Evolutionary conservation across 139 green algal genomes (phyloP).

Genomic region (Chlorella ohadii): DNA sequence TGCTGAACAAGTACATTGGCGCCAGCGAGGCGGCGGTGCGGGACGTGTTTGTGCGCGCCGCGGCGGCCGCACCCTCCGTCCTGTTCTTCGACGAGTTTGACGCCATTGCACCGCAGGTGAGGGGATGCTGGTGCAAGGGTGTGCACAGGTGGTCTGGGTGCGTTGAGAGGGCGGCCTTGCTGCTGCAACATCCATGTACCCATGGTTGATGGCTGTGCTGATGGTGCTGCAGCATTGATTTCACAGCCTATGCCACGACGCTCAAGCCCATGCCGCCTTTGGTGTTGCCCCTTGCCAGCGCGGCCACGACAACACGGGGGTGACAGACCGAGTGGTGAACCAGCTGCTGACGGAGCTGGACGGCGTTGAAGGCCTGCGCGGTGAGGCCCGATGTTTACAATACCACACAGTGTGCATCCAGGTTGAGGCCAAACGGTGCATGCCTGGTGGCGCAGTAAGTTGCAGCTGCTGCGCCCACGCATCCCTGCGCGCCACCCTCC

Average conservation of each 20-base stretch:
- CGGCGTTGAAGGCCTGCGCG: slow-evolving; percentile 90
- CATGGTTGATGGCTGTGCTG: no score
- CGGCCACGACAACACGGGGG: slow-evolving; percentile 94
- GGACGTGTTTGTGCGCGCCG: slow-evolving; percentile 89
- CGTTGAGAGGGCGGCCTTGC: no score
- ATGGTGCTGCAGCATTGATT: no score
- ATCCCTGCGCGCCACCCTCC: not conserved
- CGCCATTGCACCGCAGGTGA: slow-evolving; percentile 84
- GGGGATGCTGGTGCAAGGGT: not conserved
- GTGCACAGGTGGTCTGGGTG: no score
- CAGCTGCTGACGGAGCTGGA: slow-evolving; percentile 99
- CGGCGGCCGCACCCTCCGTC: slow-evolving; percentile 89
- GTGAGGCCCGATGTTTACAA: no score
- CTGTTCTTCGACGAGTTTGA: slow-evolving; percentile 99
- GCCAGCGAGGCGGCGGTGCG: slow-evolving; percentile 91
- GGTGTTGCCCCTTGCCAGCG: slow-evolving; percentile 45
- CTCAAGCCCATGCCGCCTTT: not conserved
- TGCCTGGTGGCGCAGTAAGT: no score
- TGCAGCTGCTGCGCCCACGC: no score
- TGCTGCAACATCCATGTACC: no score
- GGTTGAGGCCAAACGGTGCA: no score
- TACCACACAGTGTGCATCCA: no score
- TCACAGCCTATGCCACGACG: no score
- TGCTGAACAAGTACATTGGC: slow-evolving; percentile 99
- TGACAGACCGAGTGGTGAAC: slow-evolving; percentile 96